Evolutionary conservation across 1,284 basidiomycete genomes (phyloP).

Genomic region (Trichosporon ovoides): DNA sequence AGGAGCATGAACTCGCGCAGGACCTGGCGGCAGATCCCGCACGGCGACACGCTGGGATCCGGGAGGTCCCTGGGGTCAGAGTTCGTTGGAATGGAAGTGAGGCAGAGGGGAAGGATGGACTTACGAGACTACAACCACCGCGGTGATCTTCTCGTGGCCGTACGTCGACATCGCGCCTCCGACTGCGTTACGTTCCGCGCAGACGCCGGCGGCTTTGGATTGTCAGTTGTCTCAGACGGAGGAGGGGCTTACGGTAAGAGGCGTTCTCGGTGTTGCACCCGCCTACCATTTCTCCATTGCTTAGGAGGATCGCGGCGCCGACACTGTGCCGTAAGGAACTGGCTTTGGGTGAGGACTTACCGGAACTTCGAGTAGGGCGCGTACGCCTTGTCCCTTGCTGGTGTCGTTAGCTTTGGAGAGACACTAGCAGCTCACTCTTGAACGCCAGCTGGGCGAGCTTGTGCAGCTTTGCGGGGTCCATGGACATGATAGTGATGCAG

Average conservation of each 20-base stretch:
- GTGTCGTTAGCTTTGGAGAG: slow-evolving; percentile 3
- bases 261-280: slow-evolving; percentile 89
- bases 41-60: slow-evolving; percentile 62
- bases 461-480: slow-evolving; percentile 30
- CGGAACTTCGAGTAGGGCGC: slow-evolving; percentile 77
- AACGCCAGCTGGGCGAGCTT: slow-evolving; percentile 36
- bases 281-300: slow-evolving; percentile 65
- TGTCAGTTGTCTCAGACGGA: neutral
- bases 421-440: slow-evolving; percentile 21
- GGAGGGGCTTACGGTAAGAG: slow-evolving; percentile 63
- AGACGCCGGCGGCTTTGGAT: slow-evolving; percentile 56
- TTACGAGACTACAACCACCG: slow-evolving; percentile 52
- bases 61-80: slow-evolving; percentile 62
- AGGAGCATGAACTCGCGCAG: slow-evolving; percentile 80
- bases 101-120: slow-evolving; percentile 56
- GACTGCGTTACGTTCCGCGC: slow-evolving; percentile 81
- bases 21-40: slow-evolving; percentile 86
- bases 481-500: slow-evolving; percentile 6
- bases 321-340: slow-evolving; percentile 51
- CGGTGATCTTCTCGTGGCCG: neutral
- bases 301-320: slow-evolving; percentile 70
- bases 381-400: slow-evolving; percentile 62
- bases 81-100: neutral
- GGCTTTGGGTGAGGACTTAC: slow-evolving; percentile 13
- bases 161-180: neutral